Conservation (phyloP, 2,329 filamentous ascomycete genomes). For the Alternaria solani region DNA sequence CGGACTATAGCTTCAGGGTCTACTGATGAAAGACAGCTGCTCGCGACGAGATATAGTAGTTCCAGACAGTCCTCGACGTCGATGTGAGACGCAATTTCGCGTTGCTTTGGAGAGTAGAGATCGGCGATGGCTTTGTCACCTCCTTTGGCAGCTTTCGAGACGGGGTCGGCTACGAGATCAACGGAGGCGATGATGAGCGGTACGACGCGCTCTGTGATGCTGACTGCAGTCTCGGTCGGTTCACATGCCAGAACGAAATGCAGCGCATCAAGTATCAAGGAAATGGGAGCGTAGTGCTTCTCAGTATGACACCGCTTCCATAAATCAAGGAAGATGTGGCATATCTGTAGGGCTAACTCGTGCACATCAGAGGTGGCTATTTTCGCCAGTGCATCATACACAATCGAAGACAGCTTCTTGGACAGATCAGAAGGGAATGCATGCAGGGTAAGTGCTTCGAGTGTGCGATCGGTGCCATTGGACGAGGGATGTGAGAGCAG, state of each 20-base stretch:
- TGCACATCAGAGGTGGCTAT: slow-evolving; percentile 58
- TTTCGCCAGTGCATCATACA: slow-evolving; percentile 72
- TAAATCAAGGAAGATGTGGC: slow-evolving; percentile 68
- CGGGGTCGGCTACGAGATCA: slow-evolving; percentile 64
- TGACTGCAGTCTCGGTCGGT: slow-evolving; percentile 65
- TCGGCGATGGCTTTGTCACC: slow-evolving; percentile 38
- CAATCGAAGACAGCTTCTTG: slow-evolving; percentile 68
- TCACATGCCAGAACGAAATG: slow-evolving; percentile 70
- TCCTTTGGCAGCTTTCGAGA: slow-evolving; percentile 46
- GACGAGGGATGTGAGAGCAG: slow-evolving; percentile 69
- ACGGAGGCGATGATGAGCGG: slow-evolving; percentile 56
- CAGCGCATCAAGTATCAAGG: slow-evolving; percentile 70
- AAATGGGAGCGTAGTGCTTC: slow-evolving; percentile 68
- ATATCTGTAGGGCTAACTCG: slow-evolving; percentile 69
- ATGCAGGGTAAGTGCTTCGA: slow-evolving; percentile 73
- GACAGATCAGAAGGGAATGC: slow-evolving; percentile 66
- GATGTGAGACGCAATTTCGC: slow-evolving; percentile 64
- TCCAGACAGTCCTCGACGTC: slow-evolving; percentile 70
- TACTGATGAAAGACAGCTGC: slow-evolving; percentile 62
- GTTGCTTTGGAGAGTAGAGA: slow-evolving; percentile 50
- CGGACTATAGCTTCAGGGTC: slow-evolving; percentile 51
- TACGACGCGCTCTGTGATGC: slow-evolving; percentile 65
- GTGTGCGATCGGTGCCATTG: slow-evolving; percentile 66
- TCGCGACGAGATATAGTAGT: slow-evolving; percentile 69
- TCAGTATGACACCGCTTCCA: slow-evolving; percentile 75